phyloP scores from a whole-genome alignment of 2,329 filamentous ascomycete species.

The Teratosphaeria viscida region DNA sequence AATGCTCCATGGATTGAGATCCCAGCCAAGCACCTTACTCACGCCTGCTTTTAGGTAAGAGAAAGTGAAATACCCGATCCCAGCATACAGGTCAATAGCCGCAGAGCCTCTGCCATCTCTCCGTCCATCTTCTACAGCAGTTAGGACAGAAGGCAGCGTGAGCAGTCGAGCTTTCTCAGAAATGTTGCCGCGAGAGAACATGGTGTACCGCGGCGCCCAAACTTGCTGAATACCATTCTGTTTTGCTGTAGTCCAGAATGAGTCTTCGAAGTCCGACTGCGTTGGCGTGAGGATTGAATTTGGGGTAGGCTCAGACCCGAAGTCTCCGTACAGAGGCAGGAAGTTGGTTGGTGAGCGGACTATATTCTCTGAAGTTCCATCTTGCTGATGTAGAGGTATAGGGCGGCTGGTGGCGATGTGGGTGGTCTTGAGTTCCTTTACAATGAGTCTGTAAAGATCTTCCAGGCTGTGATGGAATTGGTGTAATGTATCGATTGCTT shows the following conservation, averaged over 20 bases:
- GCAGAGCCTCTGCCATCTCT: conserved; percentile 16
- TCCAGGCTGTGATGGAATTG: conserved; percentile 27
- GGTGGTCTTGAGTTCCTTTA: conserved; percentile 35
- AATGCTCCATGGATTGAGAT: conserved; percentile 56
- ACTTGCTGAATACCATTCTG: conserved; percentile 69
- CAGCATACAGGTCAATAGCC: conserved; percentile 73
- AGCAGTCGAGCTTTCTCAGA: conserved; percentile 76
- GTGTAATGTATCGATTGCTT: conserved; percentile 29
- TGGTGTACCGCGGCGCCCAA: conserved; percentile 84
- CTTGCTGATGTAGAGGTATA: conserved; percentile 31
- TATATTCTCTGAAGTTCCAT: conserved; percentile 41
- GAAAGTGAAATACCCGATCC: conserved; percentile 90
- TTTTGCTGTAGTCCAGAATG: conserved; percentile 68
- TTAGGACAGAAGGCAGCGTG: conserved; percentile 26
- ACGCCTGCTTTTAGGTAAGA: conserved; percentile 65
- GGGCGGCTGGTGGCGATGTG: conserved; percentile 51
- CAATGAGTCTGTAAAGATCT: conserved; percentile 33
- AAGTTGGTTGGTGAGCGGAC: conserved; percentile 64
- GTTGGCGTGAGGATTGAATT: conserved; percentile 13
- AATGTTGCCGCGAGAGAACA: conserved; percentile 89
- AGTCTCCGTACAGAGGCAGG: conserved; percentile 61
- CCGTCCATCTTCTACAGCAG: conserved; percentile 23
- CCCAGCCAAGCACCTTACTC: conserved; percentile 67
- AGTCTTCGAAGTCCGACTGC: conserved; percentile 47
- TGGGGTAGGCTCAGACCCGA: conserved; percentile 43